Evolutionary conservation across 2,329 filamentous ascomycete genomes (phyloP).

Genomic region (Teratosphaeria viscida): DNA sequence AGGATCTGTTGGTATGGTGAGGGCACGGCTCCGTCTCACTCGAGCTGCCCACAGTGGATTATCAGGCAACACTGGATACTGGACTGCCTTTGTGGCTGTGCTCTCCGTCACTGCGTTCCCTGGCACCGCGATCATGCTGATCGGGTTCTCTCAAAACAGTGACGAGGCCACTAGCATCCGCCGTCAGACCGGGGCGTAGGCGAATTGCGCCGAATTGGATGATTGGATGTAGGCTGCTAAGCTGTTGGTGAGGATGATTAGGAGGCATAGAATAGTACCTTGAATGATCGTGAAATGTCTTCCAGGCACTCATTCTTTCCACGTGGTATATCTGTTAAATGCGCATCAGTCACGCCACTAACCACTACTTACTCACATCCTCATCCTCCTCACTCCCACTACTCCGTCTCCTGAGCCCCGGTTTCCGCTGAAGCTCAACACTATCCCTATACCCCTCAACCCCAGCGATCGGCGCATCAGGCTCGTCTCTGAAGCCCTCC

Average conservation of each 20-base stretch:
- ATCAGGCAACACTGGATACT: too few species aligned
- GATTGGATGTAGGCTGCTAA: not conserved
- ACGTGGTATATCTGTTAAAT: not conserved
- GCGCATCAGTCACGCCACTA: not conserved
- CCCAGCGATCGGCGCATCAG: slow-evolving; percentile 16
- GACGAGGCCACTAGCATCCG: not conserved
- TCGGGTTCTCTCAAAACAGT: not conserved
- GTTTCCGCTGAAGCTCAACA: slow-evolving; percentile 4
- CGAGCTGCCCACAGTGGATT: too few species aligned
- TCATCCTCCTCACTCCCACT: not conserved
- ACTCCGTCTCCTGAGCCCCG: not conserved
- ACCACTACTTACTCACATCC: not conserved
- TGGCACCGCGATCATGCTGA: not conserved
- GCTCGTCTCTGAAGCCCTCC: slow-evolving; percentile 20
- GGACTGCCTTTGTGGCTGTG: not conserved
- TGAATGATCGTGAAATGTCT: not conserved
- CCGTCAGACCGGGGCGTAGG: not conserved
- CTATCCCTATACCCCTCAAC: not conserved
- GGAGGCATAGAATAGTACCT: not conserved
- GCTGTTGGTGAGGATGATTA: not conserved
- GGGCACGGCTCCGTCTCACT: too few species aligned
- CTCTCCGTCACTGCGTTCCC: not conserved
- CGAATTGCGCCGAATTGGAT: not conserved
- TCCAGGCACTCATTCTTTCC: not conserved
- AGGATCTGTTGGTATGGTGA: too few species aligned